Evolutionary conservation across 345 rosid species (phyloP).

Genomic region (Geranium brycei): DNA sequence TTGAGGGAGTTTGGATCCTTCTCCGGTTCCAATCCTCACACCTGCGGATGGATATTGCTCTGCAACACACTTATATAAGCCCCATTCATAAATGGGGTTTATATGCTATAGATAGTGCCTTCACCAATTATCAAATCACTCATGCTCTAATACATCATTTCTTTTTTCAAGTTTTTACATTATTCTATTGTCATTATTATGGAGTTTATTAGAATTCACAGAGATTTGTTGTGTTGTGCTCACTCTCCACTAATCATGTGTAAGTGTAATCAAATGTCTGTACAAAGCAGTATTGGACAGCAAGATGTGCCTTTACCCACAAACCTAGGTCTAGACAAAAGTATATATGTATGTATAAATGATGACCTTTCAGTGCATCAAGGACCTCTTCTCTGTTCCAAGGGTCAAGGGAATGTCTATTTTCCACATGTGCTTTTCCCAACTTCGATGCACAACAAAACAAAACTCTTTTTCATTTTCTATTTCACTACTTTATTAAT

Average conservation of each 20-base stretch:
- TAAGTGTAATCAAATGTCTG: not conserved
- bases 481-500: slow-evolving; percentile 5
- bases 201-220: not conserved
- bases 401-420: slow-evolving; percentile 8
- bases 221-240: not conserved
- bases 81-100: too few species aligned
- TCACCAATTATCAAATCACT: too few species aligned
- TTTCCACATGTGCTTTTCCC: not conserved
- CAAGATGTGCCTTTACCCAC: too few species aligned
- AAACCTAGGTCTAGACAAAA: too few species aligned
- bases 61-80: too few species aligned
- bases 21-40: slow-evolving; percentile 3
- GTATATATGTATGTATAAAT: not conserved
- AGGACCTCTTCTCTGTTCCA: slow-evolving; percentile 9
- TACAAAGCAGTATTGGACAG: too few species aligned
- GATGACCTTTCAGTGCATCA: not conserved
- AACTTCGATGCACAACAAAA: not conserved
- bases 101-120: too few species aligned
- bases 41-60: too few species aligned
- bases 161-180: too few species aligned
- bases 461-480: not conserved
- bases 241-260: not conserved
- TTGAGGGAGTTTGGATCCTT: slow-evolving; percentile 19
- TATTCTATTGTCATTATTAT: not conserved
- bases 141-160: not conserved